Conservation (phyloP, 192 early-diverging fungal genomes). For the Backusella psychrophila region DNA sequence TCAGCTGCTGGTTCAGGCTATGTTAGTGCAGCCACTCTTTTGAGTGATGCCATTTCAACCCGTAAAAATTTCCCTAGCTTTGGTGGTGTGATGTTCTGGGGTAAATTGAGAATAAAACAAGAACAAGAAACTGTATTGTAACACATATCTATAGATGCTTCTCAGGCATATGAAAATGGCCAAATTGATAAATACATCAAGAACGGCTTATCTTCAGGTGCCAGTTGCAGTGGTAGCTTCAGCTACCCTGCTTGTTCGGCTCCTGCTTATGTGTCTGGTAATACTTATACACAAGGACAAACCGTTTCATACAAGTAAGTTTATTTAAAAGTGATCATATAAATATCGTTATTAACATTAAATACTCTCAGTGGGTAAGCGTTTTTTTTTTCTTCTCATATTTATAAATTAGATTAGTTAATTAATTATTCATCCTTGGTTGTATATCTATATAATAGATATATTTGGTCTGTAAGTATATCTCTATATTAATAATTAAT, state of each 20-base stretch:
- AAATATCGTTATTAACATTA: not conserved
- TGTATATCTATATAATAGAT: slow-evolving; percentile 19
- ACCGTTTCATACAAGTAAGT: slow-evolving; percentile 40
- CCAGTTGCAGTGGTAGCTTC: slow-evolving; percentile 17
- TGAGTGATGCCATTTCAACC: slow-evolving; percentile 36
- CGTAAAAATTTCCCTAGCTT: slow-evolving; percentile 45
- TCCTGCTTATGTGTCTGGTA: slow-evolving; percentile 34
- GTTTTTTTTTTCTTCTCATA: not conserved
- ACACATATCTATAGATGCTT: slow-evolving; percentile 24
- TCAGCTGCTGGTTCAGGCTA: slow-evolving; percentile 55
- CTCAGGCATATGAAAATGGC: slow-evolving; percentile 30
- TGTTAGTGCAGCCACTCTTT: slow-evolving; percentile 36
- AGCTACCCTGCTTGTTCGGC: slow-evolving; percentile 32
- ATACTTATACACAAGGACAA: slow-evolving; percentile 31
- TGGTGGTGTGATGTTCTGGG: slow-evolving; percentile 63
- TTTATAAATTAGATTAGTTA: not conserved
- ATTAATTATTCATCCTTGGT: not conserved
- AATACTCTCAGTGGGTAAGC: not conserved
- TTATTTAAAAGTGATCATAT: not conserved
- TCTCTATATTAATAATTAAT: not conserved
- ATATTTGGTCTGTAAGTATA: slow-evolving; percentile 33
- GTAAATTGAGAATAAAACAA: not conserved
- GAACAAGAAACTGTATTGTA: not conserved
- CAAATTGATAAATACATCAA: slow-evolving; percentile 13
- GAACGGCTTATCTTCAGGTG: not conserved